These are phyloP conservation scores for Fraxinus floribunda DNA, from an alignment of 305 asterid genomes.

Conservation along the genomic window DNA sequence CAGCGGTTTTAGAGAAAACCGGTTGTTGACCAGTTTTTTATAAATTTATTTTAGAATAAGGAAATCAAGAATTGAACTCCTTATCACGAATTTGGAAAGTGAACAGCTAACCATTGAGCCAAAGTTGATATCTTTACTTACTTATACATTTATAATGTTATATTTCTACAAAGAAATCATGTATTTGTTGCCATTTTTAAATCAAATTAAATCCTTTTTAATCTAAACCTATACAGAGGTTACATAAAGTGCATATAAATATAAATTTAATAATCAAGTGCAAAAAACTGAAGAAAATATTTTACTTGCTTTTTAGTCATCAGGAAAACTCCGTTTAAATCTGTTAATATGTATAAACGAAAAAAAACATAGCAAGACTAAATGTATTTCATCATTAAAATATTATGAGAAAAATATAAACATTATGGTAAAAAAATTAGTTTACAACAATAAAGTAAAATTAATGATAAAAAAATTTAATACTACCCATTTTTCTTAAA, in stretches of 20 bases:
- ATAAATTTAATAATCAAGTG: not conserved
- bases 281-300: not conserved
- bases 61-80: not conserved
- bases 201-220: too few relatives aligned
- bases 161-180: not conserved
- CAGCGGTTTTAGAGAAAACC: not conserved
- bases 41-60: not conserved
- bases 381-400: not conserved
- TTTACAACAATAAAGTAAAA: not conserved
- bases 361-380: not conserved
- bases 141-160: not conserved
- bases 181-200: not conserved
- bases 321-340: not conserved
- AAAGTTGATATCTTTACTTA: not conserved
- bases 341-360: not conserved
- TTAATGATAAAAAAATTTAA: too few relatives aligned
- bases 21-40: not conserved
- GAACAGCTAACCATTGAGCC: not conserved
- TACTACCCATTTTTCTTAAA: not conserved
- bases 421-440: not conserved
- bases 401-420: not conserved
- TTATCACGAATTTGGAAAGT: not conserved
- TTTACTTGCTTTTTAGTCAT: not conserved
- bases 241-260: not conserved
- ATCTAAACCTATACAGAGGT: not conserved